These are phyloP conservation scores for Yamadazyma nakazawae DNA, from an alignment of 805 yeast species.

Conservation along the genomic window DNA sequence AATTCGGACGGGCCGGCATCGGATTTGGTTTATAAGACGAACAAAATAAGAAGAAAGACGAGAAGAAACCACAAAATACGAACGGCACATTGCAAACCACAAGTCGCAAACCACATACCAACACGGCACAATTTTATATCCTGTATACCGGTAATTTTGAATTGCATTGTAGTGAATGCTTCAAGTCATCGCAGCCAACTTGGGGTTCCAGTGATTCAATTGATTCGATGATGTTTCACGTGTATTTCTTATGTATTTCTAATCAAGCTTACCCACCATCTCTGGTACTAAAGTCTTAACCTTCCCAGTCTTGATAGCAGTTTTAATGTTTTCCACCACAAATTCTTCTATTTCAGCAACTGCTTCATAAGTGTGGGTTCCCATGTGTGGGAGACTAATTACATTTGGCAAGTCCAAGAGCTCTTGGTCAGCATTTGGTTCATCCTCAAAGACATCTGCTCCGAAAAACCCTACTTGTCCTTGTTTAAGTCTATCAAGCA, in stretches of 20 bases:
- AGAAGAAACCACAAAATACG: no score
- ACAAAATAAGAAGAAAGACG: no score
- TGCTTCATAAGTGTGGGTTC: slow-evolving; percentile 76
- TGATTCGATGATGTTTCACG: no score
- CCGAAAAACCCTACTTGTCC: slow-evolving; percentile 71
- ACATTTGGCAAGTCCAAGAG: slow-evolving; percentile 61
- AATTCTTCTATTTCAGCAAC: slow-evolving; percentile 76
- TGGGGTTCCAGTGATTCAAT: no score
- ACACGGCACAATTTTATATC: no score
- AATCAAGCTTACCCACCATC: slow-evolving; percentile 26
- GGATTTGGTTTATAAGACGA: no score
- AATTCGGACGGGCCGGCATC: no score
- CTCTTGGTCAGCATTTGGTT: slow-evolving; percentile 68
- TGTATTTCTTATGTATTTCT: neutral
- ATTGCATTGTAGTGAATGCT: no score
- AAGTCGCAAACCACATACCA: no score
- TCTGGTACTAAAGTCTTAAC: slow-evolving; percentile 84
- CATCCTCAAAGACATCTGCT: slow-evolving; percentile 72
- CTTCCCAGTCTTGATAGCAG: slow-evolving; percentile 61
- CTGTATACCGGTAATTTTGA: no score
- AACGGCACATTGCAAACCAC: no score
- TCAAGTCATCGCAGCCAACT: no score
- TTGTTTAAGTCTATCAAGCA: slow-evolving; percentile 51
- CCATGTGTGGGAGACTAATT: slow-evolving; percentile 85
- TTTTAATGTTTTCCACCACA: slow-evolving; percentile 64